Conservation (phyloP, 352 stramenopile genomes). For the Pythium grandisporangium region DNA sequence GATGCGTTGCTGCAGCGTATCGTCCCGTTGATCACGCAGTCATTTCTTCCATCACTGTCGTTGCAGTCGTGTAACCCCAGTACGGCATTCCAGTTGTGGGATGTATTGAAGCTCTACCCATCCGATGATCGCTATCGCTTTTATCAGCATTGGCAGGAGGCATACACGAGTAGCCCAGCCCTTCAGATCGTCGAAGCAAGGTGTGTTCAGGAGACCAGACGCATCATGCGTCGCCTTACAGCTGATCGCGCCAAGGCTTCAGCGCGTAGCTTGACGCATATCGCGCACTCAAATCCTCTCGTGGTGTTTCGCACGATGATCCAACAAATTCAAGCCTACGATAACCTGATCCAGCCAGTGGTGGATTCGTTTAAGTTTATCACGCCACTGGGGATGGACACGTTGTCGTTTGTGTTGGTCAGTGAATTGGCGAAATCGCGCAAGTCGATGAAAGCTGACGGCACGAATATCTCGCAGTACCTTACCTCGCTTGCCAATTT, state of each 20-base stretch:
- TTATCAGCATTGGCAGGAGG: constrained; percentile 70
- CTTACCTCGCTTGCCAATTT: constrained; percentile 92
- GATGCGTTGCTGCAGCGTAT: too few relatives aligned
- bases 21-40: constrained; percentile 44
- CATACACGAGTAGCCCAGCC: constrained; percentile 43
- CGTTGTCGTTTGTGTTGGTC: constrained; percentile 91
- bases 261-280: constrained; percentile 72
- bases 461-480: constrained; percentile 92
- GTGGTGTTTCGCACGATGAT: constrained; percentile 94
- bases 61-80: constrained; percentile 70
- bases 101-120: constrained; percentile 64
- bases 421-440: constrained; percentile 81
- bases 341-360: constrained; percentile 95
- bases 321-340: constrained; percentile 95
- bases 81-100: constrained; percentile 73
- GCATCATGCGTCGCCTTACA: constrained; percentile 74
- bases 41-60: constrained; percentile 68
- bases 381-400: constrained; percentile 90
- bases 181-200: constrained; percentile 64
- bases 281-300: constrained; percentile 90
- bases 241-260: constrained; percentile 74
- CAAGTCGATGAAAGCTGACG: constrained; percentile 80
- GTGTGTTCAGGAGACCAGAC: constrained; percentile 58
- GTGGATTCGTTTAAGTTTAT: constrained; percentile 94
- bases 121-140: constrained; percentile 76